These are phyloP conservation scores for Sporothrix pseudoabietina DNA, from an alignment of 2,329 filamentous ascomycete genomes.

Conservation along the genomic window DNA sequence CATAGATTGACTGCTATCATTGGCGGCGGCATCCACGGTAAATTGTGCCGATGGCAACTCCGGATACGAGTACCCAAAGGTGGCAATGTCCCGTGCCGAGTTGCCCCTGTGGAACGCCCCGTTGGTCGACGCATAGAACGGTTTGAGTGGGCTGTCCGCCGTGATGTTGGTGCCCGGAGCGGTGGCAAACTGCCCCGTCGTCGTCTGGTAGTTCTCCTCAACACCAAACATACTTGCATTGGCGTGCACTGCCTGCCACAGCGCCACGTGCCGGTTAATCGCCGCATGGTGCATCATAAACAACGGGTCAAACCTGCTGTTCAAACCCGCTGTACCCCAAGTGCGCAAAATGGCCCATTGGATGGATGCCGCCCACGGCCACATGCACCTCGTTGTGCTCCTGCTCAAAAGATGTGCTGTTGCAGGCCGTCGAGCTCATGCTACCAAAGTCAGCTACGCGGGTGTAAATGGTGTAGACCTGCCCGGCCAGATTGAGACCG, in stretches of 20 bases:
- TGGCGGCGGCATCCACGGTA: neutral
- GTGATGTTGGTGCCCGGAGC: slow-evolving; percentile 45
- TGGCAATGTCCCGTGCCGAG: slow-evolving; percentile 38
- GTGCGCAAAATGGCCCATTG: slow-evolving; percentile 39
- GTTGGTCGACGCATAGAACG: slow-evolving; percentile 47
- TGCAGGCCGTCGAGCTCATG: slow-evolving; percentile 44
- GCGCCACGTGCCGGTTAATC: slow-evolving; percentile 58
- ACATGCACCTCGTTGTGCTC: slow-evolving; percentile 46
- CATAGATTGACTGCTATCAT: neutral
- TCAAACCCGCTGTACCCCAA: slow-evolving; percentile 46
- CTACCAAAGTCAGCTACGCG: slow-evolving; percentile 42
- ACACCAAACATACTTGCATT: slow-evolving; percentile 40
- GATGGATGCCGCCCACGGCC: slow-evolving; percentile 40
- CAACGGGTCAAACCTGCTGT: no score
- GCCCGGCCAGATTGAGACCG: slow-evolving; percentile 44
- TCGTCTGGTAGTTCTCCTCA: slow-evolving; percentile 29
- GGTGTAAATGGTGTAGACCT: slow-evolving; percentile 47
- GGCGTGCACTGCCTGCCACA: slow-evolving; percentile 45
- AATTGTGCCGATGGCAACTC: slow-evolving; percentile 37
- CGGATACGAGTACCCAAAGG: slow-evolving; percentile 45
- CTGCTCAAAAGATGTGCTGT: slow-evolving; percentile 45
- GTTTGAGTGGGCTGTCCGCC: slow-evolving; percentile 48
- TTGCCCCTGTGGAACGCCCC: slow-evolving; percentile 48
- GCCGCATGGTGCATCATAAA: slow-evolving; percentile 56
- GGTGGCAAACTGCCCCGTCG: slow-evolving; percentile 44